phyloP scores from a whole-genome alignment of 2,329 filamentous ascomycete species.

The Epicoccum nigrum region DNA sequence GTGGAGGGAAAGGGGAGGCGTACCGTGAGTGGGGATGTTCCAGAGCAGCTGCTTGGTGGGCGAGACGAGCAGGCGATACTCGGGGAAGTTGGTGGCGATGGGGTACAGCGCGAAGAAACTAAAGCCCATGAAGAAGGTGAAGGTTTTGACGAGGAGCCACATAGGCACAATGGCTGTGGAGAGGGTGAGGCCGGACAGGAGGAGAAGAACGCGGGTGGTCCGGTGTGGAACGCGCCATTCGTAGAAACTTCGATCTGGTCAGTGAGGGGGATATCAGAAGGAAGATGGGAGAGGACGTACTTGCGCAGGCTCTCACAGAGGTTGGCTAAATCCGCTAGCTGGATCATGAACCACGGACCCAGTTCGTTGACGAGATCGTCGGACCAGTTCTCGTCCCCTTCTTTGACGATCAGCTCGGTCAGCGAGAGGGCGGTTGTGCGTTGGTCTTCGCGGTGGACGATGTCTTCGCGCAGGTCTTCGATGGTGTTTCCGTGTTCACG shows the following conservation, averaged over 20 bases:
- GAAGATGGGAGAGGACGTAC: constrained; percentile 13
- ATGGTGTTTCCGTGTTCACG: constrained; percentile 27
- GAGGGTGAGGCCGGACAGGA: constrained; percentile 31
- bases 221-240: constrained; percentile 44
- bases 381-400: constrained; percentile 46
- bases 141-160: constrained; percentile 38
- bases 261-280: too few species aligned
- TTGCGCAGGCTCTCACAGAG: constrained; percentile 45
- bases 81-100: constrained; percentile 39
- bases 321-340: constrained; percentile 45
- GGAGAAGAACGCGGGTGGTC: constrained; percentile 31
- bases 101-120: constrained; percentile 46
- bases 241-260: constrained; percentile 38
- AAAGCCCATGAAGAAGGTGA: constrained; percentile 37
- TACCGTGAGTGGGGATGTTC: constrained; percentile 47
- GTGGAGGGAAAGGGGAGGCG: neutral
- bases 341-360: constrained; percentile 45
- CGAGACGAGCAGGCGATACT: constrained; percentile 46
- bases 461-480: constrained; percentile 36
- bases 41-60: constrained; percentile 44
- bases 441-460: constrained; percentile 42
- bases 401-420: constrained; percentile 47
- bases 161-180: constrained; percentile 30
- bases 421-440: constrained; percentile 38
- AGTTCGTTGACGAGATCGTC: constrained; percentile 32